Percentiles rank a stretch among this genome's conserved stretches.
phyloP scores from a whole-genome alignment of 139 green algal species.

The Pseudopediastrum boryanum region DNA sequence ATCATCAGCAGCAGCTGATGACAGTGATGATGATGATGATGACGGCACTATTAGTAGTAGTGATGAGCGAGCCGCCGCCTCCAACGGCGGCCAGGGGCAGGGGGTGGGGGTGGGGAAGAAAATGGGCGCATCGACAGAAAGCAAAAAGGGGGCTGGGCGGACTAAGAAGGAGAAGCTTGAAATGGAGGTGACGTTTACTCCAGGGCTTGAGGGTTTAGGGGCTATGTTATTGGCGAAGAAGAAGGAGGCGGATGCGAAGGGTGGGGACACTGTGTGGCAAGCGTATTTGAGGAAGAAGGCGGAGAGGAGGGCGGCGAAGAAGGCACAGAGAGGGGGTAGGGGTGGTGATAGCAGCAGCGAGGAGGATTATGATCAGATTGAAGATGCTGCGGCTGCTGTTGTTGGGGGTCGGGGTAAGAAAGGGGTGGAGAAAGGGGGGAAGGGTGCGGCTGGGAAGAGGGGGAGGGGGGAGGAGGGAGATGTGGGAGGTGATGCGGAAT shows the following conservation, averaged over 20 bases:
- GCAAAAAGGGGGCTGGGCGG: background rate
- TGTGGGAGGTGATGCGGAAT: too few relatives aligned
- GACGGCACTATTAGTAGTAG: too few relatives aligned
- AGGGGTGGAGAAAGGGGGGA: too few relatives aligned
- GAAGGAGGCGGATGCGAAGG: conserved; percentile 50
- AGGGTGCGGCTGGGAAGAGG: too few relatives aligned
- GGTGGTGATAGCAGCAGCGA: conserved; percentile 32
- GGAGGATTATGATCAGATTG: conserved; percentile 1
- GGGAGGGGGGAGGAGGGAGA: too few relatives aligned
- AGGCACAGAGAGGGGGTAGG: conserved; percentile 33
- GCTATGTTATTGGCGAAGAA: conserved; percentile 73
- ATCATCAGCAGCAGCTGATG: conserved; percentile 22
- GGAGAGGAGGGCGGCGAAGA: conserved; percentile 72
- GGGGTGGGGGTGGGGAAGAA: too few relatives aligned
- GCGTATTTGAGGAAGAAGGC: conserved; percentile 64
- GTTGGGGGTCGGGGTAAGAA: too few relatives aligned
- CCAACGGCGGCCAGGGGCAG: too few relatives aligned
- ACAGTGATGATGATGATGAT: too few relatives aligned
- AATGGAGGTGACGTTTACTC: conserved; percentile 67
- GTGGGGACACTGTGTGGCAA: conserved; percentile 87
- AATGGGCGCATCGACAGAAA: conserved; percentile 1
- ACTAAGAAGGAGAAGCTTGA: conserved; percentile 65
- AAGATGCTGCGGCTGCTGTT: too few relatives aligned
- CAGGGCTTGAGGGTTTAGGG: conserved; percentile 81
- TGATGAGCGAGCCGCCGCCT: too few relatives aligned